Evolutionary conservation across 2,329 filamentous ascomycete species (phyloP), one percentile per base, ranked within the genome.

Genomic region (Zopfia rhizophila): DNA sequence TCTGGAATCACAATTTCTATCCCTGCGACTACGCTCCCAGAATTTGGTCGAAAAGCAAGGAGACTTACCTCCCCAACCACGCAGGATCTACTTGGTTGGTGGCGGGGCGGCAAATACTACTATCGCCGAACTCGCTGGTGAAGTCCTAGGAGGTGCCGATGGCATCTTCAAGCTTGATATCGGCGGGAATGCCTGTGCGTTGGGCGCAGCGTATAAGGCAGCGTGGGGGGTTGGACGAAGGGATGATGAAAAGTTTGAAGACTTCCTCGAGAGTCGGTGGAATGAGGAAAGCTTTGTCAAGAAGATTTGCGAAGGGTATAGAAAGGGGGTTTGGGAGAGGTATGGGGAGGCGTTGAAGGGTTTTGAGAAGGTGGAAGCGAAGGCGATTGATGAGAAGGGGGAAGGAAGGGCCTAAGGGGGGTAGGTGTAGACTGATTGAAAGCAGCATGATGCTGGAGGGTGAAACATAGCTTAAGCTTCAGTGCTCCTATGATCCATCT

Each of bases 151-250:
- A 39, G 90, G 90, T 23, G 82, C 81, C 2, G 94, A 97, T 53
- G 94, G 94, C 17, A 90, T 97, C 18, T 99, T 91, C 75, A 89
- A 88, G 73, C 84, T 99, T 11, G 92, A 97, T 66, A 91, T 97
- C 4, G 93, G 94, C 18, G 91, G 92, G 18, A 97, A 96, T 74
- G 93, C 94, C 3, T 99, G 94, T 74, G 94, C 93, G 8, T 75
- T 97, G 11, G 94, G 94, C 11, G 91, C 91, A 5, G 93, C 93
- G 18, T 97, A 97, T 75, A 97, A 97, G 76, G 93, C 94, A 11
- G 86, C 96, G 0, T 99, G 94, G 94, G 91, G 89, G 1, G 78
- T 91, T 43, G 91, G 94, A 77, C 78, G 89, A 35, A 71, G 72
- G 17, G 69, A 60, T 0, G 63, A 75, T 2, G 86, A 96, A 81